Base-by-base conservation (phyloP, 2,329 filamentous ascomycete species). In the Diaporthe humulicola region DNA sequence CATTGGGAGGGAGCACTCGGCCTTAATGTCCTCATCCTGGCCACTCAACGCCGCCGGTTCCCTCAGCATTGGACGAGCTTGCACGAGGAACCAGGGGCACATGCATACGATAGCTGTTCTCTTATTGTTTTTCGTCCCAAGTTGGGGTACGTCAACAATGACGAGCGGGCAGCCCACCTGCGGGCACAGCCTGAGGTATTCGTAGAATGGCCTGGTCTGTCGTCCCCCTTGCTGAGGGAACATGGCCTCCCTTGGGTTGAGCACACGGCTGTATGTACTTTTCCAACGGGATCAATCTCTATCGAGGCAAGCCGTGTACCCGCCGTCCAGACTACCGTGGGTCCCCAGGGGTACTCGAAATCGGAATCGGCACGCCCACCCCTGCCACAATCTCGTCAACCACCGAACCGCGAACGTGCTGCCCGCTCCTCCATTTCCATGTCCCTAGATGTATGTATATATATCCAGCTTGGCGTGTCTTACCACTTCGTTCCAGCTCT, bases 351-450 rank as follows among this genome's bases (percentile, higher is more conserved):
- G 52, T 33, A n/a, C 15, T 30, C 22, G 56, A 72, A 61, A 64
- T 72, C 70, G 70, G 70, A 64, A 64, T 40, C 42, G 70, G 70
- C 56, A 72, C 40, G 30, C 57, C 33, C 30, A 36, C 42, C 42
- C 56, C 48, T 58, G n/a, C 70, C 38, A 50, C n/a, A 50, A 52
- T 64, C 57, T 72, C 70, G 56, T 72, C 70, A 72, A 33, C 48
- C 38, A 40, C 33, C 45, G 38, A 52, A 28, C 36, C 8, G 70
- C 45, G 48, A 36, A 22, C 7, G 48, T 56, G 42, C 36, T 54
- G 56, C 69, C 30, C 30, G 30, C 61, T 22, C 58, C 58, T 45
- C 61, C 30, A 25, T 25, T 52, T 1, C 50, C 30, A 30, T 19
- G 10, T 72, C 10, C 52, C n/a, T 52, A 25, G 45, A 25, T 30